Evolutionary conservation across 1,284 basidiomycete species (phyloP).

Genomic region (Ustilago sp.): DNA sequence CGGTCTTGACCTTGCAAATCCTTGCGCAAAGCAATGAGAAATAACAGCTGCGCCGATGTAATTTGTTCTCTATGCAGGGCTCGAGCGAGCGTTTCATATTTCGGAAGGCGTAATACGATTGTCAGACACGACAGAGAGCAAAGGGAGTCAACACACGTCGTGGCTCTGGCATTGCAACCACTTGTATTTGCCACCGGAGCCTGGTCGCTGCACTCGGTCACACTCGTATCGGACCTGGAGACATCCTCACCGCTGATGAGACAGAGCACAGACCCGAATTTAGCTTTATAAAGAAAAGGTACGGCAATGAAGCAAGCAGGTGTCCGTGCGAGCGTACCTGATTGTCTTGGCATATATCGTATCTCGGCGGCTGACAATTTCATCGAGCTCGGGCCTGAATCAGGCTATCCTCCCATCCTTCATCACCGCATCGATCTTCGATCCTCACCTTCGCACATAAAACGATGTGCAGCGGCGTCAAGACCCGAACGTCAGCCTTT

Average conservation of each 20-base stretch:
- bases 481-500: background rate
- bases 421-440: background rate
- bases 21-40: no score
- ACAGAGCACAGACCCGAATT: background rate
- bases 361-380: background rate
- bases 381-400: background rate
- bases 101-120: background rate
- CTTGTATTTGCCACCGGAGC: background rate
- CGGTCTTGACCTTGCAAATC: no score
- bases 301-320: background rate
- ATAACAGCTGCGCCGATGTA: no score
- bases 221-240: background rate
- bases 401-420: background rate
- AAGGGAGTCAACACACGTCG: background rate
- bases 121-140: background rate
- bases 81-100: background rate
- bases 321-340: constrained; percentile 4
- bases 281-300: background rate
- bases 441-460: background rate
- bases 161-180: background rate
- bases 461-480: background rate
- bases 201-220: background rate
- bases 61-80: background rate
- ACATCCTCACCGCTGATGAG: background rate
- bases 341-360: background rate